Percentiles rank a stretch among this genome's conserved stretches.
Conservation (phyloP, 2,329 filamentous ascomycete species). For the Uncinocarpus reesii region DNA sequence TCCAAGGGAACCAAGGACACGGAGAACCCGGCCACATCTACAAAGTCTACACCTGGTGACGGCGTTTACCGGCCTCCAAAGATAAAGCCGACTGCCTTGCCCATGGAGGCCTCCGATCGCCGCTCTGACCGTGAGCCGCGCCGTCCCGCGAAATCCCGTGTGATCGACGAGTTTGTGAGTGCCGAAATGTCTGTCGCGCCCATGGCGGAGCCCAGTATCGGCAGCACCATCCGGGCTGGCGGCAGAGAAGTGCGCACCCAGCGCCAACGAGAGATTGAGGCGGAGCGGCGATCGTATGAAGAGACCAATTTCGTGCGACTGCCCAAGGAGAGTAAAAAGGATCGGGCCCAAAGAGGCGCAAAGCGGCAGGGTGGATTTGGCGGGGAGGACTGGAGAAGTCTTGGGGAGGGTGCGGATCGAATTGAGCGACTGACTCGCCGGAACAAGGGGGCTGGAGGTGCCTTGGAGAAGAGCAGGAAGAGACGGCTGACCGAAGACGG, state of each 20-base stretch:
- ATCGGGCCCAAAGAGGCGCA: constrained; percentile 52
- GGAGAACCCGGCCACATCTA: constrained; percentile 19
- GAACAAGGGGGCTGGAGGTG: constrained; percentile 48
- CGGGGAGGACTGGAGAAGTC: constrained; percentile 82
- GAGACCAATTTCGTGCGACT: constrained; percentile 84
- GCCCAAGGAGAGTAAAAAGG: constrained; percentile 80
- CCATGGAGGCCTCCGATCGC: constrained; percentile 46
- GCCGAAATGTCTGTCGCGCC: constrained; percentile 76
- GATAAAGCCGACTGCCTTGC: constrained; percentile 79
- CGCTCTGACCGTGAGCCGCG: constrained; percentile 51
- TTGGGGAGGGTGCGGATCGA: constrained; percentile 75
- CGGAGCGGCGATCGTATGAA: constrained; percentile 75
- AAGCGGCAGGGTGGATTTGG: constrained; percentile 55
- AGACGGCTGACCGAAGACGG: constrained; percentile 61
- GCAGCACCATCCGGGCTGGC: constrained; percentile 70
- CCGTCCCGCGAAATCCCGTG: constrained; percentile 61
- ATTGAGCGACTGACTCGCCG: constrained; percentile 73
- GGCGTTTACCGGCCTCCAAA: constrained; percentile 83
- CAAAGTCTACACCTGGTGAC: constrained; percentile 34
- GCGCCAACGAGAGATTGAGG: constrained; percentile 64
- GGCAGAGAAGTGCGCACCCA: constrained; percentile 71
- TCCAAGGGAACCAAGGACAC: constrained; percentile 31
- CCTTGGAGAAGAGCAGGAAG: constrained; percentile 77
- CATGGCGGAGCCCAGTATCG: constrained; percentile 77
- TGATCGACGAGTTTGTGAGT: constrained; percentile 83